A percentile compares a stretch with the other conserved stretches of the same genome.
Conservation (phyloP, 805 yeast genomes). For the Grigorovia jiainica region DNA sequence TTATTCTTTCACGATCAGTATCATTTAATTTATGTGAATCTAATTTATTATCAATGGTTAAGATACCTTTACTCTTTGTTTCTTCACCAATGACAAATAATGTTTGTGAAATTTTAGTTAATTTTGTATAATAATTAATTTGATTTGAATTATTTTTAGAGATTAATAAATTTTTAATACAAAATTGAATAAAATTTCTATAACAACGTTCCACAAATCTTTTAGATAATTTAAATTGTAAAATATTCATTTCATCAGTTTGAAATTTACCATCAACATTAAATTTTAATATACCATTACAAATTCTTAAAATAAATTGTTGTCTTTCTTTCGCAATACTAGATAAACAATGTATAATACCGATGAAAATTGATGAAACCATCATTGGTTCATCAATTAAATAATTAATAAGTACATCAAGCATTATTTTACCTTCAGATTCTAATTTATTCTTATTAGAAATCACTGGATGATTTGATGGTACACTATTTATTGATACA, state of each 20-base stretch:
- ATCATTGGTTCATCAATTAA: slow-evolving; percentile 47
- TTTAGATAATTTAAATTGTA: slow-evolving; percentile 42
- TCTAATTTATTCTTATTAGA: slow-evolving; percentile 42
- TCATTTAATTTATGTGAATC: slow-evolving; percentile 18
- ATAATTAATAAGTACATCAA: slow-evolving; percentile 54
- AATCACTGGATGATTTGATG: slow-evolving; percentile 59
- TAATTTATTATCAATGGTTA: slow-evolving; percentile 12
- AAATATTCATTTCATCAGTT: slow-evolving; percentile 30
- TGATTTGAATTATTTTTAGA: slow-evolving; percentile 13
- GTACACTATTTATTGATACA: slow-evolving; percentile 35
- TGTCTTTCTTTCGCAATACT: slow-evolving; percentile 60
- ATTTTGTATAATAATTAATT: slow-evolving; percentile 17
- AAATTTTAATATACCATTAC: slow-evolving; percentile 50
- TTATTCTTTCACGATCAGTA: slow-evolving; percentile 15
- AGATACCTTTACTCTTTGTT: slow-evolving; percentile 27
- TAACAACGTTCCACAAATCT: slow-evolving; percentile 57
- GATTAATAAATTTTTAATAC: slow-evolving; percentile 30
- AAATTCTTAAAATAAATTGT: slow-evolving; percentile 44
- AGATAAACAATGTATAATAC: slow-evolving; percentile 56
- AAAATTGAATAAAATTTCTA: slow-evolving; percentile 35
- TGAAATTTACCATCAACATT: slow-evolving; percentile 50
- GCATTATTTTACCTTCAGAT: slow-evolving; percentile 58
- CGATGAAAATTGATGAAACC: slow-evolving; percentile 52
- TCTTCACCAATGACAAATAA: slow-evolving; percentile 29
- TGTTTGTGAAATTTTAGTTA: slow-evolving; percentile 27